These are phyloP conservation scores for Dothistroma septosporum DNA, from an alignment of 2,329 filamentous ascomycete species.

Conservation along the genomic window DNA sequence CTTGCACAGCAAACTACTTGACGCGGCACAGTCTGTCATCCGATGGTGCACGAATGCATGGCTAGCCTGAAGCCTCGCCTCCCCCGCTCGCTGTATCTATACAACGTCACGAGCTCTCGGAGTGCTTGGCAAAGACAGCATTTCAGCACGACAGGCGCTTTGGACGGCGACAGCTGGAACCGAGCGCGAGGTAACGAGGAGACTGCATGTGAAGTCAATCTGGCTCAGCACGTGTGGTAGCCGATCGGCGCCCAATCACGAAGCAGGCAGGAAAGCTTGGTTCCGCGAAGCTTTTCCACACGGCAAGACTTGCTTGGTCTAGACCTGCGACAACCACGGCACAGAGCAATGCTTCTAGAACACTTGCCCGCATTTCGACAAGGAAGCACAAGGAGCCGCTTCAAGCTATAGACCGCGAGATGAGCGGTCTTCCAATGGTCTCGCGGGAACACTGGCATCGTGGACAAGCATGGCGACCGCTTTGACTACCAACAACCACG, in stretches of 20 bases:
- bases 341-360: not conserved
- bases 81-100: not conserved
- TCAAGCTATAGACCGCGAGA: not conserved
- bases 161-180: not conserved
- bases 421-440: not conserved
- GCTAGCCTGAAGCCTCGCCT: not conserved
- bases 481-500: not conserved
- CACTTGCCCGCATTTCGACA: not conserved
- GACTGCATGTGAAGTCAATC: not conserved
- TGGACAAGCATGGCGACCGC: not conserved
- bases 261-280: not conserved
- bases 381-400: not conserved
- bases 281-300: not conserved
- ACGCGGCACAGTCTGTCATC: not conserved
- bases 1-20: too few relatives aligned
- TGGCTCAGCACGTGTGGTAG: not conserved
- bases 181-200: not conserved
- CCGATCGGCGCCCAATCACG: not conserved
- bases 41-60: too few relatives aligned
- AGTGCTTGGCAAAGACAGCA: not conserved
- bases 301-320: not conserved
- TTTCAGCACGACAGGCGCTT: not conserved
- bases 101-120: not conserved
- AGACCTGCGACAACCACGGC: not conserved
- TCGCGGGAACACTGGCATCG: not conserved